Percentiles rank a stretch among this genome's conserved stretches.
Evolutionary conservation across 169 alveolate genomes (phyloP).

Genomic region (Babesia caballi): DNA sequence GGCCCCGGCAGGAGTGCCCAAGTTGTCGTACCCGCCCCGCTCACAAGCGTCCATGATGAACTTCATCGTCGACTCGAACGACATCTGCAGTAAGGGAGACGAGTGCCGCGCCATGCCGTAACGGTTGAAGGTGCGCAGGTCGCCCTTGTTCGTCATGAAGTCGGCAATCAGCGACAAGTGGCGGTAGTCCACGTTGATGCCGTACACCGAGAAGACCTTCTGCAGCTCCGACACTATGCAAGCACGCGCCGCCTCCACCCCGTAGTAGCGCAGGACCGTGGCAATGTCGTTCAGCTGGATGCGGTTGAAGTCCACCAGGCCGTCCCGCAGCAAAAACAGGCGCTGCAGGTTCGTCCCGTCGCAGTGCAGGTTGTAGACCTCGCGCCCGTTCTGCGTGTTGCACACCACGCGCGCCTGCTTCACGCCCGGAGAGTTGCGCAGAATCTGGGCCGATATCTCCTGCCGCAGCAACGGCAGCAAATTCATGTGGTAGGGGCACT

Average conservation of each 20-base stretch:
- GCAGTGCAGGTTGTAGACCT: constrained; percentile 74
- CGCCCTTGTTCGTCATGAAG: constrained; percentile 90
- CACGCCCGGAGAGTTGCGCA: constrained; percentile 64
- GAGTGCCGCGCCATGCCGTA: constrained; percentile 86
- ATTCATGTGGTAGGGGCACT: constrained; percentile 66
- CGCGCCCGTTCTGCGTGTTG: constrained; percentile 63
- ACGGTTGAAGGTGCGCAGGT: constrained; percentile 40
- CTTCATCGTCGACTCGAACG: constrained; percentile 94
- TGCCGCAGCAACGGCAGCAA: constrained; percentile 65
- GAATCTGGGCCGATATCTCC: constrained; percentile 61
- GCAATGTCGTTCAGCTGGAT: constrained; percentile 91
- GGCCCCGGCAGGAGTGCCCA: constrained; percentile 77
- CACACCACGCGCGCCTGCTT: constrained; percentile 67
- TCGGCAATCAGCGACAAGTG: constrained; percentile 96
- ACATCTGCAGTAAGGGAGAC: constrained; percentile 95
- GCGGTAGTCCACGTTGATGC: constrained; percentile 93
- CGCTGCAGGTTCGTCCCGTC: constrained; percentile 85
- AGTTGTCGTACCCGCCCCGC: constrained; percentile 72
- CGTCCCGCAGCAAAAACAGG: constrained; percentile 67
- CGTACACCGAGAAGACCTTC: constrained; percentile 94
- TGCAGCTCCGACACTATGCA: constrained; percentile 91
- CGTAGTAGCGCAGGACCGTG: constrained; percentile 90
- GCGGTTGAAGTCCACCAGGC: constrained; percentile 84
- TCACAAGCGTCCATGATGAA: constrained; percentile 89
- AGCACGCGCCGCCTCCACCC: constrained; percentile 98